Percentiles rank a stretch among this genome's conserved stretches.
Conservation (phyloP, 2,329 filamentous ascomycete species). For the Corynespora cassiicola region DNA sequence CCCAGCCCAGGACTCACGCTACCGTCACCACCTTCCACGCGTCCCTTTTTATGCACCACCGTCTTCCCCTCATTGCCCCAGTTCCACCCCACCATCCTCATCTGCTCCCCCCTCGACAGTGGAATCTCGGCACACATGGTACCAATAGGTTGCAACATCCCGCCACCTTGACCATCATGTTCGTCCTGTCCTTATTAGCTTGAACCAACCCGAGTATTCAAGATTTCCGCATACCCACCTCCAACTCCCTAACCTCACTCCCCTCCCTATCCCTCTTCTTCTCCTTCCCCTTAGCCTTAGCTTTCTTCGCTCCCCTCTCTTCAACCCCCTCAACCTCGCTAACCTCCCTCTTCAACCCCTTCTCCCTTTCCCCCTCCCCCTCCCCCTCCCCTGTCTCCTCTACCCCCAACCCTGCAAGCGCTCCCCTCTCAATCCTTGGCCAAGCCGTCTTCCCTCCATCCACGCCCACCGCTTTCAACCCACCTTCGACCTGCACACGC, state of each 20-base stretch:
- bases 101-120: background rate
- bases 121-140: background rate
- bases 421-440: background rate
- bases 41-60: too few species aligned
- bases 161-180: too few species aligned
- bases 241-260: background rate
- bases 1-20: too few species aligned
- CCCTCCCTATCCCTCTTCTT: background rate
- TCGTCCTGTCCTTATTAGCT: too few species aligned
- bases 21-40: too few species aligned
- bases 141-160: too few species aligned
- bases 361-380: background rate
- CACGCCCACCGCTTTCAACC: background rate
- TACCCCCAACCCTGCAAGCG: background rate
- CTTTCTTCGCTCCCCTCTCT: slow-evolving; percentile 1
- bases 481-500: background rate
- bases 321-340: slow-evolving; percentile 1
- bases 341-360: slow-evolving; percentile 1
- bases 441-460: background rate
- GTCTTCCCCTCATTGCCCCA: background rate
- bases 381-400: background rate
- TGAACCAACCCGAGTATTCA: too few species aligned
- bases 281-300: slow-evolving; percentile 1
- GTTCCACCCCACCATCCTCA: slow-evolving; percentile 1
- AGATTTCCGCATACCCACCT: background rate